A percentile compares a stretch with the other conserved stretches of the same genome.
phyloP scores from a whole-genome alignment of 306 rosid genomes.

The Dalbergia cultrata region DNA sequence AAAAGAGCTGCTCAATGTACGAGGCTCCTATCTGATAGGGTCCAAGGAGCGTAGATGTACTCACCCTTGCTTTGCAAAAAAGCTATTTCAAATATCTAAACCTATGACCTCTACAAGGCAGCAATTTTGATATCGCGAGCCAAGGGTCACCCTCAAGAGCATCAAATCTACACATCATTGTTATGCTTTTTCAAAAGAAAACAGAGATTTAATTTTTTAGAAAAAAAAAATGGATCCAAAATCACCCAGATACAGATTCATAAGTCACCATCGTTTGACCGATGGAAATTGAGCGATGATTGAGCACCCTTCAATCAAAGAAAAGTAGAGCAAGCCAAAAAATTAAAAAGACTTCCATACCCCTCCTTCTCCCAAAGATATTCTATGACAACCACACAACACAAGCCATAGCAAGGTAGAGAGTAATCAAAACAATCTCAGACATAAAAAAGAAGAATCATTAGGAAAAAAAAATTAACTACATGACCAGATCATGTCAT shows the following conservation, averaged over 20 bases:
- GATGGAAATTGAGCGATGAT: background rate
- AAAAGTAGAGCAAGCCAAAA: conserved; percentile 6
- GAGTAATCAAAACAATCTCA: conserved; percentile 16
- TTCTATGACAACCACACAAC: conserved; percentile 26
- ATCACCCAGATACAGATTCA: background rate
- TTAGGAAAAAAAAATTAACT: background rate
- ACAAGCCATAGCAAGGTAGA: background rate
- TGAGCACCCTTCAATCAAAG: background rate
- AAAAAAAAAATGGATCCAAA: background rate
- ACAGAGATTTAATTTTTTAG: background rate
- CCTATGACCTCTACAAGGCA: background rate
- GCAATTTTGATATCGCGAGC: background rate
- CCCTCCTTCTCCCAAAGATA: background rate
- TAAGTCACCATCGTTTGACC: background rate
- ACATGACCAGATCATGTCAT: background rate
- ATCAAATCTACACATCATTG: conserved; percentile 6
- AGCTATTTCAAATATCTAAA: too few relatives aligned
- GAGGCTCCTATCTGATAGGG: too few relatives aligned
- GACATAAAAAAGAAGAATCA: background rate
- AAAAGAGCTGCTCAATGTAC: too few relatives aligned
- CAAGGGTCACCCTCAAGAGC: background rate
- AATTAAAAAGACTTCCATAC: conserved; percentile 16
- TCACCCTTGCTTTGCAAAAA: too few relatives aligned
- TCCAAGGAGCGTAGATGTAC: too few relatives aligned
- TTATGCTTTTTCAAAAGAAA: background rate